Evolutionary conservation across 2,329 filamentous ascomycete genomes (phyloP).

Genomic region (Paecilomyces formosus): DNA sequence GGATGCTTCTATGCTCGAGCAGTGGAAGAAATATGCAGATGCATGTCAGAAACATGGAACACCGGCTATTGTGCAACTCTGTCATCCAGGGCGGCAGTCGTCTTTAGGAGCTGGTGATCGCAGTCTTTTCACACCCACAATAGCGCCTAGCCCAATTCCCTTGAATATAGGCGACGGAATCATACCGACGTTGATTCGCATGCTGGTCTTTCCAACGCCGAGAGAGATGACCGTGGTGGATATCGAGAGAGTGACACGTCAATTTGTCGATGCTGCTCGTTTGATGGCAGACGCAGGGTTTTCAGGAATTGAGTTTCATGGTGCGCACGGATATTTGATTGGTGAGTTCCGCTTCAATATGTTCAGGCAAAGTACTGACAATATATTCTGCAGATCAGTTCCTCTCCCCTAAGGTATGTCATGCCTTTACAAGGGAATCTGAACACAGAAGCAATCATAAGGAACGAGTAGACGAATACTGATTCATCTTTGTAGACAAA

Average conservation of each 20-base stretch:
- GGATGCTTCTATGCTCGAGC: slow-evolving; percentile 7
- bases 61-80: slow-evolving; percentile 37
- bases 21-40: slow-evolving; percentile 22
- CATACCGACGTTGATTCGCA: slow-evolving; percentile 23
- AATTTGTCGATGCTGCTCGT: slow-evolving; percentile 48
- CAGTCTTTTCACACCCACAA: slow-evolving; percentile 17
- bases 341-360: slow-evolving; percentile 24
- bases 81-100: slow-evolving; percentile 39
- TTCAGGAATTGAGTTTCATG: slow-evolving; percentile 48
- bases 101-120: slow-evolving; percentile 32
- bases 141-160: slow-evolving; percentile 34
- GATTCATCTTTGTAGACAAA: slow-evolving; percentile 30
- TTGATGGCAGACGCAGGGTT: slow-evolving; percentile 45
- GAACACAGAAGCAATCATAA: neutral
- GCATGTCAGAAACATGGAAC: slow-evolving; percentile 29
- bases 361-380: neutral
- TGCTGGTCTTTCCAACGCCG: slow-evolving; percentile 41
- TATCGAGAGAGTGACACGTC: slow-evolving; percentile 45
- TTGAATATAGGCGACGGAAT: slow-evolving; percentile 31
- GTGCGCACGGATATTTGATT: slow-evolving; percentile 45
- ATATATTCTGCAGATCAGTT: slow-evolving; percentile 20
- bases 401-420: slow-evolving; percentile 26
- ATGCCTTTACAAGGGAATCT: neutral
- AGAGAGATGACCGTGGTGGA: slow-evolving; percentile 50
- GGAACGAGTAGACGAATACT: neutral